Conservation (phyloP, 1,284 basidiomycete genomes). For the Erythrobasidium hasegawianum region DNA sequence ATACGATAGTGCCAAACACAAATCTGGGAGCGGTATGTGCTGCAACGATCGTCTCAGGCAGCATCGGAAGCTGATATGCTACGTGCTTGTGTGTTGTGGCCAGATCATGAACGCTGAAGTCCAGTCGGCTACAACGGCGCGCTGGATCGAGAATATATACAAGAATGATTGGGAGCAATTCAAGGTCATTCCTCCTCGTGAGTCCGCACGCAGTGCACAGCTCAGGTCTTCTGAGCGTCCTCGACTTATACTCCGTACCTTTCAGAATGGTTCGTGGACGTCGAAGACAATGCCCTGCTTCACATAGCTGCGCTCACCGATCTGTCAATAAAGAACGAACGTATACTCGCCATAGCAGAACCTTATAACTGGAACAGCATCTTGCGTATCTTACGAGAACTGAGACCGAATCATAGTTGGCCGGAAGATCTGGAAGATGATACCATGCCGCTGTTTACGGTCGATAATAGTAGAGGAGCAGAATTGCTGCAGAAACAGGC, state of each 20-base stretch:
- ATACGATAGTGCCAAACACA: constrained; percentile 12
- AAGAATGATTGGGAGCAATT: background rate
- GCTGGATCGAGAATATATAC: constrained; percentile 25
- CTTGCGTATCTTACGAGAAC: background rate
- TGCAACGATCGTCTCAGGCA: too few species aligned
- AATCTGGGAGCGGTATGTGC: constrained; percentile 8
- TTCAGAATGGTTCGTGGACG: constrained; percentile 5
- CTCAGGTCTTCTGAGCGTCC: background rate
- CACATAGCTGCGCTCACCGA: constrained; percentile 18
- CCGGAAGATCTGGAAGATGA: constrained; percentile 1
- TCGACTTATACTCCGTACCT: background rate
- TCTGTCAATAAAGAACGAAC: constrained; percentile 12
- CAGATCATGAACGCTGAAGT: constrained; percentile 28
- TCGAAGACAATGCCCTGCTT: constrained; percentile 8
- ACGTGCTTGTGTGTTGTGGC: too few species aligned
- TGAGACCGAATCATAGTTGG: background rate
- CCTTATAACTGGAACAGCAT: constrained; percentile 5
- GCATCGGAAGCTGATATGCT: background rate
- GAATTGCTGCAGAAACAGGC: background rate
- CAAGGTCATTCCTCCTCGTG: constrained; percentile 22
- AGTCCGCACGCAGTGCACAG: background rate
- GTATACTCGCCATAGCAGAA: constrained; percentile 17
- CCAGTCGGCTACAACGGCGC: constrained; percentile 16
- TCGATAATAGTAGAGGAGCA: constrained; percentile 1
- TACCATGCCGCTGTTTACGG: background rate